phyloP scores from a whole-genome alignment of 116 monocot species.

The Papilionanthe hybrid region DNA sequence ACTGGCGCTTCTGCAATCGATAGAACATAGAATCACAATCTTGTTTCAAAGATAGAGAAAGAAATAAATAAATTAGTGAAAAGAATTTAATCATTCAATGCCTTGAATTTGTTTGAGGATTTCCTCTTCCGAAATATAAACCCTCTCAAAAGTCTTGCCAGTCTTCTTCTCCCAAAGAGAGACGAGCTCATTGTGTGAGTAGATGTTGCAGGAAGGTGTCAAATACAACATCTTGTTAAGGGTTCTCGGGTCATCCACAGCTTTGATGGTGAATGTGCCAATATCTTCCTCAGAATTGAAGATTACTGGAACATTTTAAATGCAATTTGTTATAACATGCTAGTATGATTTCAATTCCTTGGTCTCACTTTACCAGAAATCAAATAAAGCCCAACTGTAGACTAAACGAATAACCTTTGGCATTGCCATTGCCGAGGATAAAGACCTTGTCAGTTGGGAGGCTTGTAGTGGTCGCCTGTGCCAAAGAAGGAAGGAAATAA shows the following conservation, averaged over 20 bases:
- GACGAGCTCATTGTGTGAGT: conserved; percentile 40
- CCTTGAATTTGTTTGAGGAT: conserved; percentile 37
- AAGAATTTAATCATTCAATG: not conserved
- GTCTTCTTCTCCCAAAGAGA: conserved; percentile 44
- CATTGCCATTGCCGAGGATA: conserved; percentile 45
- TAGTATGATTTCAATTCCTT: not conserved
- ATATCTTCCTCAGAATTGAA: conserved; percentile 36
- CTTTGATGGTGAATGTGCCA: conserved; percentile 33
- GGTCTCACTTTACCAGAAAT: not conserved
- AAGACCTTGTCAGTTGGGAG: conserved; percentile 30
- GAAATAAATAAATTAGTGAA: not conserved
- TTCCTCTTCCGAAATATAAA: conserved; percentile 32
- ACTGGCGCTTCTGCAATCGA: conserved; percentile 33
- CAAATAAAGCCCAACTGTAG: not conserved
- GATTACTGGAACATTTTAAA: conserved; percentile 16
- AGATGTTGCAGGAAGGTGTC: conserved; percentile 30
- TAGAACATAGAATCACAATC: not conserved
- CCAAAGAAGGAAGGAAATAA: conserved; percentile 32
- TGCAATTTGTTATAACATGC: not conserved
- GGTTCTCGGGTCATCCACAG: conserved; percentile 45
- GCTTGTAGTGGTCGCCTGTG: conserved; percentile 11
- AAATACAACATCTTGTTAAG: conserved; percentile 41
- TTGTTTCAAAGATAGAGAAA: no score
- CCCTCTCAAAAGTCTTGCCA: conserved; percentile 39
- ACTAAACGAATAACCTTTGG: conserved; percentile 24